A percentile compares a stretch with the other conserved stretches of the same genome.
phyloP scores from a whole-genome alignment of 208 protist genomes.

The Leishmania turanica region DNA sequence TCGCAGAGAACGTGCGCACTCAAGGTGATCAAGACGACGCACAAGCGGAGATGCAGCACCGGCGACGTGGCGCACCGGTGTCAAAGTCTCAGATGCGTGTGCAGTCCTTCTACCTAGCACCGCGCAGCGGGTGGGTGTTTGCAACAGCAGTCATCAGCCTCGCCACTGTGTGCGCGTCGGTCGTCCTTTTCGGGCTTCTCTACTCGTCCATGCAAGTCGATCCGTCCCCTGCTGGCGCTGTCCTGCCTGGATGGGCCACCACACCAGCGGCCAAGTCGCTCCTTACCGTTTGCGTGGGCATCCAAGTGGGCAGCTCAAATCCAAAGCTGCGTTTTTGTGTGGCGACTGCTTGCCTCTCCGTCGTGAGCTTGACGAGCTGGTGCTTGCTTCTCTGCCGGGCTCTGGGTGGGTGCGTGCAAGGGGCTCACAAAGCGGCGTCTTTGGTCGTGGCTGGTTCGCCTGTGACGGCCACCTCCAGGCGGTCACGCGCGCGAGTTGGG shows the following conservation, averaged over 20 bases:
- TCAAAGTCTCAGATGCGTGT: neutral
- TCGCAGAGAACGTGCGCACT: neutral
- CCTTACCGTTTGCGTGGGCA: neutral
- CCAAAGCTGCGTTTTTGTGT: neutral
- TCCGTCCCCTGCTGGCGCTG: neutral
- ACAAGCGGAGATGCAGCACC: neutral
- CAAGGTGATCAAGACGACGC: neutral
- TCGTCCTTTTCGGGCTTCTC: neutral
- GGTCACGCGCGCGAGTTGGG: neutral
- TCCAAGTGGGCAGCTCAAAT: neutral
- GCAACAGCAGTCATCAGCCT: neutral
- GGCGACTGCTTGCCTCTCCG: neutral
- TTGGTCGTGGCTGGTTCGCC: neutral
- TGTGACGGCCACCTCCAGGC: neutral
- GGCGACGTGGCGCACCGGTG: neutral
- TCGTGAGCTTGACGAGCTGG: constrained; percentile 16
- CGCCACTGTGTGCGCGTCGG: constrained; percentile 2
- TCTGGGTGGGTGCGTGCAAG: neutral
- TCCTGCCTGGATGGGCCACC: constrained; percentile 4
- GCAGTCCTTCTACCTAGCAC: constrained; percentile 1
- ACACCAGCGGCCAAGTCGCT: neutral
- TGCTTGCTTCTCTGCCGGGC: constrained; percentile 5
- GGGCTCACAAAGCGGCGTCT: neutral
- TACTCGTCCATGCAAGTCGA: neutral
- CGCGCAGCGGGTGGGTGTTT: constrained; percentile 8